Evolutionary conservation across 169 alveolate genomes (phyloP).

Genomic region (Neospora caninum): DNA sequence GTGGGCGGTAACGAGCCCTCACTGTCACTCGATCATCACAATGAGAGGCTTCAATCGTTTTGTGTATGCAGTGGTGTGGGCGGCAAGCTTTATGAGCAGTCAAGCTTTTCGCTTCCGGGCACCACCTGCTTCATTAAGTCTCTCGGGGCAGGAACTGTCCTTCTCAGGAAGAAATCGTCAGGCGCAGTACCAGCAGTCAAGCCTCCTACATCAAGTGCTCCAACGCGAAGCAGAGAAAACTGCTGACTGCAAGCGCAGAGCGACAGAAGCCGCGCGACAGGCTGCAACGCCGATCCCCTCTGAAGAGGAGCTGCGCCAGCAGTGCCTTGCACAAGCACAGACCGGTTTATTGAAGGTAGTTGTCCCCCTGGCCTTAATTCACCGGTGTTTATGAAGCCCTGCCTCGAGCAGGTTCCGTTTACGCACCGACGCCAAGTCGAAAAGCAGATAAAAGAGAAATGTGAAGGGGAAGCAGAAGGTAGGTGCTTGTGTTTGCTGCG

Average conservation of each 20-base stretch:
- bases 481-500: neutral
- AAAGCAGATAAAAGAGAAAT: neutral
- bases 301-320: constrained; percentile 4
- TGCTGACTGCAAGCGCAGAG: neutral
- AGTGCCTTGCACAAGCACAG: constrained; percentile 2
- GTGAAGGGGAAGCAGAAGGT: neutral
- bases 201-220: neutral
- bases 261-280: neutral
- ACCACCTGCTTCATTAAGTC: neutral
- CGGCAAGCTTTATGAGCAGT: neutral
- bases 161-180: neutral
- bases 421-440: constrained; percentile 1
- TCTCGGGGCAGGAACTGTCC: neutral
- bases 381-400: neutral
- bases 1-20: too few relatives aligned
- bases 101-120: constrained; percentile 9
- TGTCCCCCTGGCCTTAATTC: neutral
- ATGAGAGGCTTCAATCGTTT: neutral
- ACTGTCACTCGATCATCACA: neutral
- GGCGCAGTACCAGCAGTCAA: neutral
- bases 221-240: constrained; percentile 13
- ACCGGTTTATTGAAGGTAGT: neutral
- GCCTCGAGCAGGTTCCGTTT: neutral
- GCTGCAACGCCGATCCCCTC: neutral
- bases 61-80: neutral